These are phyloP conservation scores for Candida sanyiensis DNA, from an alignment of 805 yeast genomes.

Conservation along the genomic window DNA sequence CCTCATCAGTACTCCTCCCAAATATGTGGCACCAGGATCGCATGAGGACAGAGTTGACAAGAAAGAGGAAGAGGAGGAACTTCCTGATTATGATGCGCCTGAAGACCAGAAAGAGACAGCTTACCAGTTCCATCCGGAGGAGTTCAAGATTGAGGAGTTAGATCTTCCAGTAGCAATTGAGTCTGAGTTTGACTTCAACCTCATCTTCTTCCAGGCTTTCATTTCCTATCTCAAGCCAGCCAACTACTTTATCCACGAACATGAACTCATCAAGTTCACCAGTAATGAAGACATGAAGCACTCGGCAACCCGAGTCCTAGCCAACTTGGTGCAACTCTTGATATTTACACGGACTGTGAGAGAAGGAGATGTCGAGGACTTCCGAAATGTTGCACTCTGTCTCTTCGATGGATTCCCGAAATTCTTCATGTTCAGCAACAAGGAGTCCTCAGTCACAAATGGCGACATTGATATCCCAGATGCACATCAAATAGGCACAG, in stretches of 20 bases:
- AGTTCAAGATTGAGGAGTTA: constrained; percentile 10
- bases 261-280: constrained; percentile 10
- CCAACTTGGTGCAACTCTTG: constrained; percentile 15
- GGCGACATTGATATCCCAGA: too few species aligned
- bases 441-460: too few species aligned
- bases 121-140: constrained; percentile 3
- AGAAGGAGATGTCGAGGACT: constrained; percentile 6
- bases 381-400: constrained; percentile 3
- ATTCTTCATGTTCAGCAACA: constrained; percentile 5
- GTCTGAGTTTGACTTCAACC: constrained; percentile 16
- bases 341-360: constrained; percentile 12
- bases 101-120: not conserved
- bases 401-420: constrained; percentile 9
- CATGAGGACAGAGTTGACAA: not conserved
- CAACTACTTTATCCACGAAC: constrained; percentile 14
- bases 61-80: constrained; percentile 1
- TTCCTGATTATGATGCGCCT: constrained; percentile 6
- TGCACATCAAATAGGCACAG: too few species aligned
- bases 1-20: constrained; percentile 15
- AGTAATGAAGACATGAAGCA: constrained; percentile 11
- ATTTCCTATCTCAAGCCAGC: constrained; percentile 19
- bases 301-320: constrained; percentile 14
- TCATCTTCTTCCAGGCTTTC: constrained; percentile 11
- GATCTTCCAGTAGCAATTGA: constrained; percentile 14
- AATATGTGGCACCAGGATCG: not conserved